These are phyloP conservation scores for Naematelia encephala DNA, from an alignment of 768 basidiomycete genomes.

Conservation along the genomic window DNA sequence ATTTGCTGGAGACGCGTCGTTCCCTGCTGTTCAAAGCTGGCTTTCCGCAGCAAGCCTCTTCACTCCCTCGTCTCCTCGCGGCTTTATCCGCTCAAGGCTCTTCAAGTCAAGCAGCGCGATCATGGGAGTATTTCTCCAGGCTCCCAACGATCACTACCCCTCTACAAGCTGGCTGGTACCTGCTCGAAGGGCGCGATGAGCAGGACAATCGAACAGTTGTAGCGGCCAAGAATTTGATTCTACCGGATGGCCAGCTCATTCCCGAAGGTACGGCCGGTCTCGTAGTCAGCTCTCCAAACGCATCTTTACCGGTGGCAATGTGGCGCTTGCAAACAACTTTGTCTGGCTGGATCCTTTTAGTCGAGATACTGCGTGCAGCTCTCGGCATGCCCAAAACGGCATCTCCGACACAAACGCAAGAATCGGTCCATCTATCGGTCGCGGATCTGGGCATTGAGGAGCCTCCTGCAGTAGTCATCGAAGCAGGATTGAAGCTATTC, in stretches of 20 bases:
- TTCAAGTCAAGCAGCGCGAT: conserved; percentile 60
- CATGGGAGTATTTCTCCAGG: conserved; percentile 70
- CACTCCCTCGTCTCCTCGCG: conserved; percentile 68
- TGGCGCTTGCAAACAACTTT: conserved; percentile 64
- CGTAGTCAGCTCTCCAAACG: conserved; percentile 63
- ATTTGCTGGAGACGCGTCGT: conserved; percentile 63
- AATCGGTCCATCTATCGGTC: conserved; percentile 22
- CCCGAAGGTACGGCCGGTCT: conserved; percentile 66
- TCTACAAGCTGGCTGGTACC: conserved; percentile 66
- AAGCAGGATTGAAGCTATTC: conserved; percentile 73
- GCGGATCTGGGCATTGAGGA: conserved; percentile 60
- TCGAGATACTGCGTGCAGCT: conserved; percentile 65
- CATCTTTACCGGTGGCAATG: conserved; percentile 65
- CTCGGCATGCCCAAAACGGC: conserved; percentile 15
- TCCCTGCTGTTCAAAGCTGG: conserved; percentile 79
- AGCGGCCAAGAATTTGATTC: conserved; percentile 35
- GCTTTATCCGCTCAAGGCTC: conserved; percentile 54
- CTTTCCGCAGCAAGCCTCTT: conserved; percentile 74
- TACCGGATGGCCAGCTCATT: conserved; percentile 64
- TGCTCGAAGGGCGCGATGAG: conserved; percentile 60
- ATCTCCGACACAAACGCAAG: not conserved
- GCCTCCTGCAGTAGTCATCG: conserved; percentile 65
- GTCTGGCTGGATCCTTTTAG: conserved; percentile 78
- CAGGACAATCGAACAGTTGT: conserved; percentile 57
- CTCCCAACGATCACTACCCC: conserved; percentile 73